Evolutionary conservation across 371 early-diverging fungal genomes (phyloP), one percentile per base, ranked within the genome.

Genomic region (Chytridium lagenaria): DNA sequence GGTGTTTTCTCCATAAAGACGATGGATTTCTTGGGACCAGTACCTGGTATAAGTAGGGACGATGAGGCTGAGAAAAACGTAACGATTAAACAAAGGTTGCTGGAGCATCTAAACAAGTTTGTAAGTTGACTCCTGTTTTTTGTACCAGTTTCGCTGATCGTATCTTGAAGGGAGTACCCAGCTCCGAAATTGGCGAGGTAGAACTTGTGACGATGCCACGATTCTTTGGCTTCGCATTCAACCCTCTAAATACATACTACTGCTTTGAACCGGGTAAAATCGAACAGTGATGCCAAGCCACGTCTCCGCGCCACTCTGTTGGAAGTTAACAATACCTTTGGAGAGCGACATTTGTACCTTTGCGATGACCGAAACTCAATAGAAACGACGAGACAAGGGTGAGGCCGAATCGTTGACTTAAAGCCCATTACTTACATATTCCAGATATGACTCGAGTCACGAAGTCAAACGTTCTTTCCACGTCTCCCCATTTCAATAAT

Each of bases 261-360:
- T 80, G 79, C 71, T 84, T 80, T 70, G 38, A 71, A 15, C 38
- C 19, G 16, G 73, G 36, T n/a, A 28, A 31, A 12, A n/a, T n/a
- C n/a, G n/a, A n/a, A n/a, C n/a, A n/a, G n/a, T n/a, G 44, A 70
- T 5, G 33, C 51, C 37, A 22, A 51, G n/a, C n/a, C 52, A 28
- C 31, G 44, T 16, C 36, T 88, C 2, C 28, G 44, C 2, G 71
- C 70, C 12, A 50, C 82, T 10, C 68, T 87, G 2, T 73, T 86
- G 16, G 89, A 89, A 70, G 87, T 88, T 33, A 84, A 85, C 74
- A 89, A 89, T 70, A 89, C 89, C 0, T 89, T 89, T 74, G 80
- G 83, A 10, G 88, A 89, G 71, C 80, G 80, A 22, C 85, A 88
- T 72, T 44, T 88, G 7, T 88, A 89, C 50, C 63, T 85, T 0